Percentiles rank a stretch among this genome's conserved stretches.
Evolutionary conservation across 768 basidiomycete genomes (phyloP).

Genomic region (Tricholoma sp.): DNA sequence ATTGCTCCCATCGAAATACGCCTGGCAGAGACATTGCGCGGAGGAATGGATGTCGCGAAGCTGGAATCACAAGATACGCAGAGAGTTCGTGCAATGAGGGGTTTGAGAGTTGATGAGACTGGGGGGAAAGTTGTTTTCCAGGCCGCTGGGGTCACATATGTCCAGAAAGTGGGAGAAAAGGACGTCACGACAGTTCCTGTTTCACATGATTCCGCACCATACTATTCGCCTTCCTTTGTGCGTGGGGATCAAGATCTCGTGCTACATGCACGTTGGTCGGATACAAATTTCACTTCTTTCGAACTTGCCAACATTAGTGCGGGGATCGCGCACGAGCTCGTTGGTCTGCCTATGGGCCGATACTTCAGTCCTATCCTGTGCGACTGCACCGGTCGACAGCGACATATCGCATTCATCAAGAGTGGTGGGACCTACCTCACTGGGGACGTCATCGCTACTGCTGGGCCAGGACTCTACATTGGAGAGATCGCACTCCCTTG

Average conservation of each 20-base stretch:
- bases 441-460: constrained; percentile 62
- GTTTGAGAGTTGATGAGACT: constrained; percentile 49
- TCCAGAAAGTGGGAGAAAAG: constrained; percentile 36
- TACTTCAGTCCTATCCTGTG: constrained; percentile 59
- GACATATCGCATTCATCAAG: constrained; percentile 61
- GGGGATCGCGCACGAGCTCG: constrained; percentile 41
- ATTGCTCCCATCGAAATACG: constrained; percentile 58
- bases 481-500: constrained; percentile 52
- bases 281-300: constrained; percentile 54
- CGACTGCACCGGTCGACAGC: constrained; percentile 32
- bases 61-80: constrained; percentile 52
- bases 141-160: constrained; percentile 57
- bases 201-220: constrained; percentile 41
- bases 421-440: constrained; percentile 54
- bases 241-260: constrained; percentile 43
- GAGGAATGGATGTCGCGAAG: constrained; percentile 42
- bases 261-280: constrained; percentile 67
- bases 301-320: constrained; percentile 54
- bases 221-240: constrained; percentile 70
- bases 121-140: constrained; percentile 58
- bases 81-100: constrained; percentile 57
- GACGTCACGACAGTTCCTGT: constrained; percentile 39
- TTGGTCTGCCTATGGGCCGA: constrained; percentile 57
- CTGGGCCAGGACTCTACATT: constrained; percentile 57
- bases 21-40: constrained; percentile 55